Percentiles rank a stretch among this genome's conserved stretches.
Conservation (phyloP, 495 filamentous ascomycete species). For the Sordaria brevicollis region DNA sequence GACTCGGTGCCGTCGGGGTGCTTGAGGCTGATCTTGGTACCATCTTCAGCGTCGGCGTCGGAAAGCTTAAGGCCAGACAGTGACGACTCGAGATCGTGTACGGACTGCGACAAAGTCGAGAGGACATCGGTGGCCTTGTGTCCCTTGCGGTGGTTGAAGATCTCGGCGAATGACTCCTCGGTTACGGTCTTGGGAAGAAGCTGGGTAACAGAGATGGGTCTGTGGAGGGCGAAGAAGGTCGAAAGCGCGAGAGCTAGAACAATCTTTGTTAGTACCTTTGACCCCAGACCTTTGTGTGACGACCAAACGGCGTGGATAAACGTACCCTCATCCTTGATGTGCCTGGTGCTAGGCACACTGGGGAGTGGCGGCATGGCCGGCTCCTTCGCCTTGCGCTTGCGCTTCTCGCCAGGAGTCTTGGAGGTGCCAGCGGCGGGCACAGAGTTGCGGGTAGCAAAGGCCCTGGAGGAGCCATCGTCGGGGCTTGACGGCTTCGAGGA, state of each 20-base stretch:
- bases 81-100: conserved; percentile 59
- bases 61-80: conserved; percentile 30
- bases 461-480: conserved; percentile 39
- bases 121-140: conserved; percentile 56
- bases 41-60: conserved; percentile 19
- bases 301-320: conserved; percentile 2
- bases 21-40: conserved; percentile 31
- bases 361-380: conserved; percentile 44
- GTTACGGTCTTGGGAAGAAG: conserved; percentile 64
- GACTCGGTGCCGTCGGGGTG: conserved; percentile 41
- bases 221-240: conserved; percentile 91
- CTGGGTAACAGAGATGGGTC: conserved; percentile 80
- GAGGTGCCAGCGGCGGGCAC: conserved; percentile 27
- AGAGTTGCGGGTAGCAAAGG: conserved; percentile 31
- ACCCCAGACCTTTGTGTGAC: not conserved
- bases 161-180: conserved; percentile 63
- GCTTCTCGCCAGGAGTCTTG: conserved; percentile 35
- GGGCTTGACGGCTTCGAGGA: conserved; percentile 49
- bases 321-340: conserved; percentile 64
- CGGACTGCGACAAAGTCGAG: conserved; percentile 62
- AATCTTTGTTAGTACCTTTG: conserved; percentile 1
- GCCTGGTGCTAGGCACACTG: conserved; percentile 75
- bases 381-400: conserved; percentile 34
- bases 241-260: conserved; percentile 70
- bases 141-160: conserved; percentile 55